Evolutionary conservation across 1,284 basidiomycete species (phyloP), one percentile per base, ranked within the genome.

Genomic region (Grifola frondosa): DNA sequence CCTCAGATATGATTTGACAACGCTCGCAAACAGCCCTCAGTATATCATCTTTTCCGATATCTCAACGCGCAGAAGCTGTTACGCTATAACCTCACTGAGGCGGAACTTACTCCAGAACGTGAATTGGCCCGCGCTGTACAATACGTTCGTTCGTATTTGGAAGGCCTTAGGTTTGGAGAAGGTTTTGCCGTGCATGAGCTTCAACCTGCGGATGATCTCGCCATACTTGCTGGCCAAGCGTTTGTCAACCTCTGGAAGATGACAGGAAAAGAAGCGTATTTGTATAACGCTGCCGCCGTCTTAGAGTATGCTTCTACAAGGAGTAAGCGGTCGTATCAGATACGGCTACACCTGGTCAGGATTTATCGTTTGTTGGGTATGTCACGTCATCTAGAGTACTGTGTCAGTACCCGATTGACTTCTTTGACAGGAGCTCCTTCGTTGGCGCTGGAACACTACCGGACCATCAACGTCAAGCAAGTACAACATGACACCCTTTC

Each of bases 191-290:
- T 74, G 4, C 89, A 88, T 0, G 92, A 96, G 55, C 72, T 93
- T 33, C 93, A 96, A 57, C 89, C 87, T 13, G 88, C 81, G 3
- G 93, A 96, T 57, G 93, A 95, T 56, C 73, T 95, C 22, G 84
- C 77, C 8, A 71, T 94, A 20, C 70, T 96, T 11, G 80, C 84
- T 5, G 84, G 75, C 1, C 86, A 86, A 55, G 75, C 78, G 2
- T 73, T 83, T 41, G 74, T 92, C 35, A 78, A 72, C 48, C 67
- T 82, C 15, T 91, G 84, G 80, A 69, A 68, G 32, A 58, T 80
- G 31, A 71, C 73, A 46, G 67, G 61, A 15, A 75, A 83, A 39
- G 71, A 80, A 38, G 63, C 66, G n/a, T 70, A 80, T 52, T 70
- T 94, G 22, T 75, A 78, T 54, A 76, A 73, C 39, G 87, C 88